Base-by-base conservation (phyloP, 1,284 basidiomycete species). In the Rhodotorula sp. region DNA sequence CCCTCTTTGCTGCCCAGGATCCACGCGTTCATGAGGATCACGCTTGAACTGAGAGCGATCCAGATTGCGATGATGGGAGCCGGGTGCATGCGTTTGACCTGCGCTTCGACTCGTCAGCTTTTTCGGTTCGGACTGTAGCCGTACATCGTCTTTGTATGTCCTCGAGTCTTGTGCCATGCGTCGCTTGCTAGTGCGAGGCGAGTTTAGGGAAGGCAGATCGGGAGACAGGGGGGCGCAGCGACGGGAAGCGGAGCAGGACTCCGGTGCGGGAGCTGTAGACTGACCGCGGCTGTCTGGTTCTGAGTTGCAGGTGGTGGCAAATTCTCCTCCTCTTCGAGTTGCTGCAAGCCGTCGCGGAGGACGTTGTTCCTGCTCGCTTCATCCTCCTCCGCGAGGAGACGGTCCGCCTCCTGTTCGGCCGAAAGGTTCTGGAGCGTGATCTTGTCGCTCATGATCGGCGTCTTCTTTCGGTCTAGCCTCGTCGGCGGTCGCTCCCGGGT, bases 1-100 rank as follows among this genome's bases (percentile, higher is more conserved):
- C 52, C 47, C 14, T 49, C 21, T 20, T 48, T 49, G 20, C 29
- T 14, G 12, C 58, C 43, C 43, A 76, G 69, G 43, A 78, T 73
- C 68, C 66, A 76, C 14, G 77, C 75, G 54, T 77, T 78, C 63
- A 76, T 73, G 18, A 79, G 60, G 65, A 79, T 78, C 34, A 79
- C 77, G 7, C 65, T 61, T 1, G 71, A 74, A 12, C 68, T 71
- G 4, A 78, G 54, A 2, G 63, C 54, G 67, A 79, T 79, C 78
- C 78, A 79, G 61, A 78, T 75, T 31, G 68, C 69, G 39, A 76
- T 75, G 62, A 76, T 71, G 3, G 73, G 73, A 0, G 73, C 75
- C 1, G 75, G 69, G 51, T 69, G 70, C 21, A 74, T 70, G 6
- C 65, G 62, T 58, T 59, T 67, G 52, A 66, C 64, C 72, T 69